Conservation (phyloP, 1,284 basidiomycete species). For the Puccinia horiana region DNA sequence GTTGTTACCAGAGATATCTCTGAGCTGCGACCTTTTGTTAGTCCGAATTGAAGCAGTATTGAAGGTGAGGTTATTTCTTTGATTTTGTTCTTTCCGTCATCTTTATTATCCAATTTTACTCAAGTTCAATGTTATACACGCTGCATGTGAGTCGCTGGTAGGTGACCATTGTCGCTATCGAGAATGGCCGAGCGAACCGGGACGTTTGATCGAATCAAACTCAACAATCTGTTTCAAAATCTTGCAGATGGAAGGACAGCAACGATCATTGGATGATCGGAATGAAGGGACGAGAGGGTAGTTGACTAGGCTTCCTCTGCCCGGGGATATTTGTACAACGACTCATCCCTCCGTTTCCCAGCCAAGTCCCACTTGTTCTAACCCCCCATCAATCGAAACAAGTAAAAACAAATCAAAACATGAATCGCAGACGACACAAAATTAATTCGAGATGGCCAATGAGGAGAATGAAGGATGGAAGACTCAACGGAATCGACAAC, state of each 20-base stretch:
- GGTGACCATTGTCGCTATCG: neutral
- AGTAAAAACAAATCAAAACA: neutral
- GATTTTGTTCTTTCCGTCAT: too few relatives aligned
- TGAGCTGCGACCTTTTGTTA: too few relatives aligned
- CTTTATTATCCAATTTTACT: too few relatives aligned
- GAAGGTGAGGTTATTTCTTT: too few relatives aligned
- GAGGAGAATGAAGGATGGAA: neutral
- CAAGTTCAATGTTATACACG: neutral
- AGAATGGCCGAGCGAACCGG: neutral
- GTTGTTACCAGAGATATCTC: too few relatives aligned
- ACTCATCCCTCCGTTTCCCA: constrained; percentile 33
- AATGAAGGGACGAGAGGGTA: neutral
- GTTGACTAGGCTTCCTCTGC: neutral
- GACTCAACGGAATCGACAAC: constrained; percentile 44
- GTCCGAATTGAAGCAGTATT: too few relatives aligned
- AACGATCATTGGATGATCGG: neutral
- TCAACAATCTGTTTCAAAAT: neutral
- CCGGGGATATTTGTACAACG: constrained; percentile 43
- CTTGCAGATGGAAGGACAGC: neutral
- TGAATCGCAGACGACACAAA: neutral
- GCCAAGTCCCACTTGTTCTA: constrained; percentile 46
- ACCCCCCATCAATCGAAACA: neutral
- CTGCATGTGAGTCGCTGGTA: neutral
- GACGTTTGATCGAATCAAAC: neutral
- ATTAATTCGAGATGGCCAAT: neutral